These are phyloP conservation scores for Psilocybe tampanensis DNA, from an alignment of 768 basidiomycete species.

Conservation along the genomic window DNA sequence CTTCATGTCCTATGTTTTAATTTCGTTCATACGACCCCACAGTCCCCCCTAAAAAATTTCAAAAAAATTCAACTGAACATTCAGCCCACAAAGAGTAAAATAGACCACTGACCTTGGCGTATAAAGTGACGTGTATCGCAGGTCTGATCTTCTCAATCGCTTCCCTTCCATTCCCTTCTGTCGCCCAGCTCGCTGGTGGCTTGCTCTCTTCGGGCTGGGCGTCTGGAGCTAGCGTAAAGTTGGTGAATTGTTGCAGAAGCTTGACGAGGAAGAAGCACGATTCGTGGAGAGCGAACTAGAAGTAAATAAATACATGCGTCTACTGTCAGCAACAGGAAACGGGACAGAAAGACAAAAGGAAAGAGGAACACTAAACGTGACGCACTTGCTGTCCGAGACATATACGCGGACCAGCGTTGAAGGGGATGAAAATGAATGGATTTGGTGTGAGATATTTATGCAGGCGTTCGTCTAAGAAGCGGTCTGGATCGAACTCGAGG, in stretches of 20 bases:
- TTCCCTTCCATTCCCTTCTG: conserved; percentile 35
- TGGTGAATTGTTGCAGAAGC: conserved; percentile 51
- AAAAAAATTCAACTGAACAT: background rate
- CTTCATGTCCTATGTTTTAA: background rate
- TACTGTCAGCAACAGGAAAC: too few relatives aligned
- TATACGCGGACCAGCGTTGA: conserved; percentile 69
- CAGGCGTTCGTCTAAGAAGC: conserved; percentile 62
- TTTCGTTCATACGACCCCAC: conserved; percentile 30
- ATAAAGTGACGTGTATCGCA: conserved; percentile 45
- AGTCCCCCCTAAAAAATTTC: conserved; percentile 27
- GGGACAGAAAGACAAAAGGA: background rate
- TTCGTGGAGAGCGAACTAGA: conserved; percentile 54
- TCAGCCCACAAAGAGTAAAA: conserved; percentile 1
- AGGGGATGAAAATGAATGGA: conserved; percentile 71
- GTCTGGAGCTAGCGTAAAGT: conserved; percentile 45
- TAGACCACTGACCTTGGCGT: conserved; percentile 26
- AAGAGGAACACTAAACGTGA: background rate
- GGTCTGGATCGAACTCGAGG: conserved; percentile 62
- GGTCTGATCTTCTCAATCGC: conserved; percentile 40
- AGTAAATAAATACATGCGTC: too few relatives aligned
- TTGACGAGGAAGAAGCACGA: conserved; percentile 56
- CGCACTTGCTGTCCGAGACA: conserved; percentile 50
- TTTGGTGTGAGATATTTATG: conserved; percentile 57
- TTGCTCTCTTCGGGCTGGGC: conserved; percentile 26
- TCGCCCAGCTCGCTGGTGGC: conserved; percentile 42